Percentiles rank a stretch among this genome's conserved stretches.
These are phyloP conservation scores for Leptographium galeiforme DNA, from an alignment of 2,329 filamentous ascomycete species.

Conservation along the genomic window DNA sequence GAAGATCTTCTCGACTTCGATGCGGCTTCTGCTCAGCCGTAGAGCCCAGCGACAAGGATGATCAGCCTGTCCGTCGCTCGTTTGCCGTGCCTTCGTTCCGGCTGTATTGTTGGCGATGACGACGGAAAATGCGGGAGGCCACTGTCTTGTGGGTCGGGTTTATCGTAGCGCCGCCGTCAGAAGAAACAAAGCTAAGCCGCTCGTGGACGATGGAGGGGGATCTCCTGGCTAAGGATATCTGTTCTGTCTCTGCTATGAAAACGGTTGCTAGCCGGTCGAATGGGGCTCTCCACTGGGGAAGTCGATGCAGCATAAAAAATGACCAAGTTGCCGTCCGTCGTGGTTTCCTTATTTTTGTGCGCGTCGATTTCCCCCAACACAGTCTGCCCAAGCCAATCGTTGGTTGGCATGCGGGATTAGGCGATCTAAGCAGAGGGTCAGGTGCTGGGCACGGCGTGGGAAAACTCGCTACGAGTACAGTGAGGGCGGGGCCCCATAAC, in stretches of 20 bases:
- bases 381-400: too few relatives aligned
- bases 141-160: not conserved
- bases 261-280: not conserved
- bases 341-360: too few relatives aligned
- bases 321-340: too few relatives aligned
- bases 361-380: too few relatives aligned
- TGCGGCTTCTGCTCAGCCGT: not conserved
- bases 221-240: not conserved
- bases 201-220: not conserved
- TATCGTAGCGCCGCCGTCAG: not conserved
- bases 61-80: not conserved
- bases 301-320: too few relatives aligned
- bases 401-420: too few relatives aligned
- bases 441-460: too few relatives aligned
- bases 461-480: too few relatives aligned
- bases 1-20: not conserved
- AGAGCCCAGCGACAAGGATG: too few relatives aligned
- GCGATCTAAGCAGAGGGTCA: too few relatives aligned
- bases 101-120: not conserved
- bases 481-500: too few relatives aligned
- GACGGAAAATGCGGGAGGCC: not conserved
- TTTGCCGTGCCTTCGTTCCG: not conserved
- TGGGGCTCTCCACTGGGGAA: too few relatives aligned
- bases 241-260: not conserved
- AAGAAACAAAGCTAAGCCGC: not conserved